Percentiles rank a stretch among this genome's conserved stretches.
These are phyloP conservation scores for Alternaria gaisen DNA, from an alignment of 2,329 filamentous ascomycete genomes.

Conservation along the genomic window DNA sequence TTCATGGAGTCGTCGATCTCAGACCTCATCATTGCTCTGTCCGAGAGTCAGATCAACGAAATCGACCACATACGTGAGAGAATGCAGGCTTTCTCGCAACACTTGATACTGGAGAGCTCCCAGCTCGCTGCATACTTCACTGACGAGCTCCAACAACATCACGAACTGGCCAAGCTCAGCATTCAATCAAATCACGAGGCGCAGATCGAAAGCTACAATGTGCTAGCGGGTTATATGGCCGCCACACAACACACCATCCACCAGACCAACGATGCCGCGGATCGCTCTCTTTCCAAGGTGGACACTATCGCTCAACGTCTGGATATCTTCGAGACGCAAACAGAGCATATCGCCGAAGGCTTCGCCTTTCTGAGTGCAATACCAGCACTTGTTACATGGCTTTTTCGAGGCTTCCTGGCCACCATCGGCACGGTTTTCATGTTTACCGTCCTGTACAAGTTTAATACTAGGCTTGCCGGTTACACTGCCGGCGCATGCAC, in stretches of 20 bases:
- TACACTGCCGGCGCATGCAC: slow-evolving; percentile 29
- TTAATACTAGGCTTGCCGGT: slow-evolving; percentile 26
- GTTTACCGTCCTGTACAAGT: slow-evolving; percentile 24
- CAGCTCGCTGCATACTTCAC: slow-evolving; percentile 25
- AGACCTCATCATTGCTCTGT: slow-evolving; percentile 27
- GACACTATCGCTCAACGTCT: slow-evolving; percentile 30
- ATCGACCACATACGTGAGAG: slow-evolving; percentile 24
- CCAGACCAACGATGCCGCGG: slow-evolving; percentile 21
- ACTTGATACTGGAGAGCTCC: slow-evolving; percentile 30
- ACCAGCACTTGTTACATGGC: slow-evolving; percentile 15
- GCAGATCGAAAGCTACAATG: slow-evolving; percentile 28
- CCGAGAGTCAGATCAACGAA: slow-evolving; percentile 26
- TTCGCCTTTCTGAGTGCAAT: slow-evolving; percentile 36
- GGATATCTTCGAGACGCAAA: slow-evolving; percentile 28
- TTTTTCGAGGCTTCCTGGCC: slow-evolving; percentile 19
- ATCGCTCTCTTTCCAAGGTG: slow-evolving; percentile 24
- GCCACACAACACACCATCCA: slow-evolving; percentile 20
- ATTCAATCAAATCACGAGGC: slow-evolving; percentile 29
- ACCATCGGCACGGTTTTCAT: slow-evolving; percentile 19
- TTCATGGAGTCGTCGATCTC: slow-evolving; percentile 34
- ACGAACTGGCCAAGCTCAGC: slow-evolving; percentile 22
- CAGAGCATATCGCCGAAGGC: slow-evolving; percentile 31
- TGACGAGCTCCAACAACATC: slow-evolving; percentile 25
- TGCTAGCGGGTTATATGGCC: slow-evolving; percentile 24
- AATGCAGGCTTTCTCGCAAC: slow-evolving; percentile 32